Conservation (phyloP, 306 rosid species). For the Benincasa hispida region DNA sequence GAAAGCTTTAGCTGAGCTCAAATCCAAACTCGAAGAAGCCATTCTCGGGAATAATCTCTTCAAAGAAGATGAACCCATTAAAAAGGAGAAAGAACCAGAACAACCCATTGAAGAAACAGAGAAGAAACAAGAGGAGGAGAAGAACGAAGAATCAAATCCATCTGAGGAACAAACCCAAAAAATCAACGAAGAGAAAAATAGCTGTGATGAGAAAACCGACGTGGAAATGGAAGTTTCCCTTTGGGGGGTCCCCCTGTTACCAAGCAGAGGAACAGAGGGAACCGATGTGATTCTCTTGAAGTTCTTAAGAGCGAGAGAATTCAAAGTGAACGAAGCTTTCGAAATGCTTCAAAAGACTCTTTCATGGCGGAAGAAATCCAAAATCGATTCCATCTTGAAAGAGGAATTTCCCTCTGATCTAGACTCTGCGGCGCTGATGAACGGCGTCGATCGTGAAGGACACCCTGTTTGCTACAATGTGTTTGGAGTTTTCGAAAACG, state of each 20-base stretch:
- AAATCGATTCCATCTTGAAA: conserved; percentile 36
- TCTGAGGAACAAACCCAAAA: not conserved
- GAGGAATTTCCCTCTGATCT: conserved; percentile 48
- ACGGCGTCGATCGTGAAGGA: conserved; percentile 53
- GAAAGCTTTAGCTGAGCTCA: conserved; percentile 23
- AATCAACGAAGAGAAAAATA: not conserved
- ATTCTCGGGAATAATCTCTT: conserved; percentile 21
- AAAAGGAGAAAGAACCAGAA: not conserved
- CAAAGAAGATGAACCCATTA: conserved; percentile 11
- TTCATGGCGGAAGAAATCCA: conserved; percentile 58
- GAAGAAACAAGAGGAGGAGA: conserved; percentile 2
- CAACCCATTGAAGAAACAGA: conserved; percentile 4
- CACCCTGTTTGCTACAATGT: conserved; percentile 80
- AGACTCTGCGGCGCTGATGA: conserved; percentile 44
- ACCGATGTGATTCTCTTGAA: conserved; percentile 67
- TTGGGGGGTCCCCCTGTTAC: conserved; percentile 69
- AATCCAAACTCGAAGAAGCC: conserved; percentile 21
- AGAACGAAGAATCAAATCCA: not conserved
- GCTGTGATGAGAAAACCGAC: not conserved
- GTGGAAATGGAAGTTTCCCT: conserved; percentile 28
- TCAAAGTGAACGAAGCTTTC: conserved; percentile 63
- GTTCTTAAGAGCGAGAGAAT: conserved; percentile 74
- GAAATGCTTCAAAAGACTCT: conserved; percentile 59
- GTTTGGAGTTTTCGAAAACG: conserved; percentile 57
- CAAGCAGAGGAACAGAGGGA: conserved; percentile 32